phyloP scores from a whole-genome alignment of 768 basidiomycete species.

The Serendipita sp. region DNA sequence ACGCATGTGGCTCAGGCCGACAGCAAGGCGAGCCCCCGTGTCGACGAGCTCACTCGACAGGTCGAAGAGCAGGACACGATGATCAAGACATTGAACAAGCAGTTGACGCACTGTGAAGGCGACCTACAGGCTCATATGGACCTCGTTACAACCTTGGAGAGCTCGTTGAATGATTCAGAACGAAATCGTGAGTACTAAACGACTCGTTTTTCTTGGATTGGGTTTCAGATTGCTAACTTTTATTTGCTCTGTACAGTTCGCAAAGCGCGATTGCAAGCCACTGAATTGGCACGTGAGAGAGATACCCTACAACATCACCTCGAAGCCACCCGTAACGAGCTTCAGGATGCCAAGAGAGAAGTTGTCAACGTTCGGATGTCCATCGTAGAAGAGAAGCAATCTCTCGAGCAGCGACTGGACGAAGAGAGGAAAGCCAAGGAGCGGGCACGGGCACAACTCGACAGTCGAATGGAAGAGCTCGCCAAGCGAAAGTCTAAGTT shows the following conservation, averaged over 20 bases:
- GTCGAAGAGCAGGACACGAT: conserved; percentile 75
- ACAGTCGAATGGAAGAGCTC: conserved; percentile 75
- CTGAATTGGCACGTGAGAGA: conserved; percentile 73
- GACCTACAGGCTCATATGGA: conserved; percentile 88
- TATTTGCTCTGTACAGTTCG: conserved; percentile 37
- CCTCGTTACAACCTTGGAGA: conserved; percentile 67
- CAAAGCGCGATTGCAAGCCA: conserved; percentile 86
- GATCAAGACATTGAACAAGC: conserved; percentile 90
- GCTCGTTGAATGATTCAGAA: conserved; percentile 78
- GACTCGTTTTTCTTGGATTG: neutral
- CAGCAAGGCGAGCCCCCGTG: conserved; percentile 34
- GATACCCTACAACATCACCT: conserved; percentile 54
- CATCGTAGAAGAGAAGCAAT: conserved; percentile 77
- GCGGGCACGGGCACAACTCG: conserved; percentile 71
- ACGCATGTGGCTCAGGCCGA: conserved; percentile 28
- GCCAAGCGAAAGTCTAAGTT: conserved; percentile 81
- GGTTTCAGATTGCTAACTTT: conserved; percentile 6
- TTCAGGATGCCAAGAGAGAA: conserved; percentile 65
- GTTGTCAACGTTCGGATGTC: conserved; percentile 61
- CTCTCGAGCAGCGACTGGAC: conserved; percentile 63
- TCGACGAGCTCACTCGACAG: conserved; percentile 61
- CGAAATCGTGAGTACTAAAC: conserved; percentile 57
- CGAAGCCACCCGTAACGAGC: conserved; percentile 51
- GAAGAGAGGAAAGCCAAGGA: conserved; percentile 84
- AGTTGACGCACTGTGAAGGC: conserved; percentile 80